Base-by-base conservation (phyloP, 352 stramenopile genomes). In the Lagenidium sp. region DNA sequence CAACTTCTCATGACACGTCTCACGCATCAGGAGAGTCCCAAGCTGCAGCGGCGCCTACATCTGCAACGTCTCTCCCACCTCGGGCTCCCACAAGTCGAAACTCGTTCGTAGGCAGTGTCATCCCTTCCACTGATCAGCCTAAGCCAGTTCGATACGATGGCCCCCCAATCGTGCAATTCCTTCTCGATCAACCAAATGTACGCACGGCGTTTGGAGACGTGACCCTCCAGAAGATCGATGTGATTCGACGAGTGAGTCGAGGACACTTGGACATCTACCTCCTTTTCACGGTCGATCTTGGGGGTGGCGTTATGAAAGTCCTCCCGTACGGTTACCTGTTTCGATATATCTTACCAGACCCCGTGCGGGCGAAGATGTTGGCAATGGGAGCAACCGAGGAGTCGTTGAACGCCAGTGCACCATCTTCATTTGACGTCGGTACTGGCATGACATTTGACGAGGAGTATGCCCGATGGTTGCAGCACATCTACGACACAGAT, bases 401-500 rank as follows among this genome's bases (percentile, higher is more conserved):
- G n/a, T 80, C 72, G n/a, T 34, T 91, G 35, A 63, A 75, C 46
- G 78, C 74, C 38, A 84, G 60, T 15, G 64, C 56, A 1, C 75
- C 78, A 16, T 84, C 73, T 35, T 73, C 68, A 1, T 90, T 90
- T 42, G 68, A 82, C 15, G 53, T 68, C 20, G 67, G 65, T 11
- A 65, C 52, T 55, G 65, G 55, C 10, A 81, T 88, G 73, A 64
- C 74, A 6, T 94, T 94, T 40, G 82, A 94, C 34, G 82, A 88
- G 50, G 74, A 92, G 48, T 94, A 94, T 55, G 82, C 76, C 20
- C 73, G 81, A 10, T 94, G 82, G 82, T 58, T 94, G 18, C 82
- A 94, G 59, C 68, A 87, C 45, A 57, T 89, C 23, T 94, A 90
- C 50, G 81, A 94, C 53, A 85, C 70, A 4, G 81, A 94, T 47